Evolutionary conservation across 2,329 filamentous ascomycete species (phyloP).

Genomic region (Fusarium sublunatum): DNA sequence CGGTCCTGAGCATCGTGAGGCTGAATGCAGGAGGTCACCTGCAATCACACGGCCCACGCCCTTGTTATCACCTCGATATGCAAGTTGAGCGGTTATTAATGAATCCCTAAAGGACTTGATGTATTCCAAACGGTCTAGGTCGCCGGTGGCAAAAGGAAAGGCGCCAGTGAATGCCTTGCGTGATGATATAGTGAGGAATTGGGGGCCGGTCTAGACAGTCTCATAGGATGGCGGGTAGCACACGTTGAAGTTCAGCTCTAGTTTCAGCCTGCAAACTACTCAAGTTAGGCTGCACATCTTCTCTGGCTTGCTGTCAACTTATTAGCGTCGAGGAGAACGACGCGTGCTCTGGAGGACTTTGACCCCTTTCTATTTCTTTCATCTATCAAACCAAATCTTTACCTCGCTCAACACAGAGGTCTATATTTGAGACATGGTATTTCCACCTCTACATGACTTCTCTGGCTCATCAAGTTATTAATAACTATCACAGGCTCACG

Average conservation of each 20-base stretch:
- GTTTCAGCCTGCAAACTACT: slow-evolving; percentile 6
- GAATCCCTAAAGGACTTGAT: neutral
- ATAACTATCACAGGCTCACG: slow-evolving; percentile 29
- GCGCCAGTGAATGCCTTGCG: slow-evolving; percentile 2
- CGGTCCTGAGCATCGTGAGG: slow-evolving; percentile 15
- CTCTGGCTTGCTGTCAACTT: slow-evolving; percentile 15
- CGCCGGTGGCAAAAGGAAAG: slow-evolving; percentile 30
- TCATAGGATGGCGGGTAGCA: slow-evolving; percentile 11
- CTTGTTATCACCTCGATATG: neutral
- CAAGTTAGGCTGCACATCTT: neutral
- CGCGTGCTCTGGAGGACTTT: slow-evolving; percentile 4
- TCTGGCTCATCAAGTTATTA: slow-evolving; percentile 1
- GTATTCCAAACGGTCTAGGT: slow-evolving; percentile 15
- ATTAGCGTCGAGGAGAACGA: slow-evolving; percentile 30
- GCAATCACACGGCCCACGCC: slow-evolving; percentile 29
- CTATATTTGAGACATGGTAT: slow-evolving; percentile 41
- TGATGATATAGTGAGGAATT: slow-evolving; percentile 3
- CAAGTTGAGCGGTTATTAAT: slow-evolving; percentile 7
- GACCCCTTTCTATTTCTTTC: slow-evolving; percentile 4
- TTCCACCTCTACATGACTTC: neutral
- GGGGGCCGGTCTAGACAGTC: neutral
- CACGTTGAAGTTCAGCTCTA: slow-evolving; percentile 26
- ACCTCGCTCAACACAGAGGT: neutral
- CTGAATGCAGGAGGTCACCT: slow-evolving; percentile 31
- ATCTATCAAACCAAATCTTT: neutral